Conservation (phyloP, 352 stramenopile species). For the Globisporangium cederbergense region DNA sequence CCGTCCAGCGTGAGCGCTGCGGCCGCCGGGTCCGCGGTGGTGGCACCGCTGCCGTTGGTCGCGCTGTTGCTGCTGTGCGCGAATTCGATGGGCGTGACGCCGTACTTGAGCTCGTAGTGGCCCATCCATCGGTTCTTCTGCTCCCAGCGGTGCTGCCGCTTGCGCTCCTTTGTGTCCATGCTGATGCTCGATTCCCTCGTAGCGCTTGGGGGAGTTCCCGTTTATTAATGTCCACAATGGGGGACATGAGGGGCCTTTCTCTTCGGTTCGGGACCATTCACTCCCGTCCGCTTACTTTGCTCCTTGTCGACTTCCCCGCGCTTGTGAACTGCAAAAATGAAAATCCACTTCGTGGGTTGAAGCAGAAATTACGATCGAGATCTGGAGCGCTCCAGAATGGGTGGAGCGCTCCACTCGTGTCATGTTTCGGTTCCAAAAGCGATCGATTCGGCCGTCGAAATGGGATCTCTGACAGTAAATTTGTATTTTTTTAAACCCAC, state of each 20-base stretch:
- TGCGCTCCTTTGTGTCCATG: slow-evolving; percentile 37
- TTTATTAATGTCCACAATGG: background rate
- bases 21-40: slow-evolving; percentile 3
- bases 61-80: slow-evolving; percentile 9
- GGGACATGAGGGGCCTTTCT: no score
- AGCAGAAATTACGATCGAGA: no score
- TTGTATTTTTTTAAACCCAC: no score
- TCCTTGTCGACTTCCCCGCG: no score
- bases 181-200: background rate
- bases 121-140: slow-evolving; percentile 65
- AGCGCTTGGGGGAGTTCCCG: background rate
- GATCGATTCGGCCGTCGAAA: no score
- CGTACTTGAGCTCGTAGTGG: slow-evolving; percentile 64
- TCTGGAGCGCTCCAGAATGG: no score
- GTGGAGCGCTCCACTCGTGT: no score
- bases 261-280: background rate
- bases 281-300: no score
- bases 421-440: no score
- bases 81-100: slow-evolving; percentile 46
- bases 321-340: no score
- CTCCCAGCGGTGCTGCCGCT: slow-evolving; percentile 55
- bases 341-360: no score
- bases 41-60: slow-evolving; percentile 8
- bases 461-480: no score
- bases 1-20: slow-evolving; percentile 11